Evolutionary conservation across 78 protist genomes (phyloP).

Genomic region (Isochrysis galbana): DNA sequence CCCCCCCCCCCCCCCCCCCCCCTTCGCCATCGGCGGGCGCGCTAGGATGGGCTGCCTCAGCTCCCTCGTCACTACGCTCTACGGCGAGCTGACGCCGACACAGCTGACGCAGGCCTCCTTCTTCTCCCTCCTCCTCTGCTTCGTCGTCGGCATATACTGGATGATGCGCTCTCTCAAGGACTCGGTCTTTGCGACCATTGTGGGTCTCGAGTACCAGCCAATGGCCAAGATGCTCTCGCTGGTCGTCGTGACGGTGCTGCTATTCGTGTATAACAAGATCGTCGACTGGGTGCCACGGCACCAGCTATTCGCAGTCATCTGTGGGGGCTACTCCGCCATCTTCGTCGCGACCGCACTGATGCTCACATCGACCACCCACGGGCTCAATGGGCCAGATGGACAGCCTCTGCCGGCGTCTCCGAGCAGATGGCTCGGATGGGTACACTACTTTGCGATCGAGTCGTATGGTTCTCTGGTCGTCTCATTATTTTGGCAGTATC

Average conservation of each 20-base stretch:
- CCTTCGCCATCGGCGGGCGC: no score
- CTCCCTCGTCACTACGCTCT: not conserved
- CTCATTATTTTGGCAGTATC: slow-evolving; percentile 40
- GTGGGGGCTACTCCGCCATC: not conserved
- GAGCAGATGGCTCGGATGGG: not conserved
- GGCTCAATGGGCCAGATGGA: not conserved
- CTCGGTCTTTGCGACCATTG: not conserved
- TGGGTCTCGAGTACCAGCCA: slow-evolving; percentile 29
- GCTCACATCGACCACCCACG: not conserved
- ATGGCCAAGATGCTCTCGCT: slow-evolving; percentile 32
- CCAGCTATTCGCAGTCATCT: not conserved
- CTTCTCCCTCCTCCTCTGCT: not conserved
- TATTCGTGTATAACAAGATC: not conserved
- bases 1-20: no score
- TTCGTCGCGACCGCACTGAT: not conserved
- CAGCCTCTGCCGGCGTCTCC: not conserved
- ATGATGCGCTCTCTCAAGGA: slow-evolving; percentile 27
- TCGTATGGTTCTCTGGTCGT: slow-evolving; percentile 13
- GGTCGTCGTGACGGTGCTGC: not conserved
- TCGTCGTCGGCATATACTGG: slow-evolving; percentile 34
- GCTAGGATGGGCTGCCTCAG: no score
- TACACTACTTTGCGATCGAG: not conserved
- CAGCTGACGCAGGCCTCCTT: not conserved
- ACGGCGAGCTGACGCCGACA: not conserved
- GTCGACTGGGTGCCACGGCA: not conserved